Conservation (phyloP, 352 stramenopile species). For the Poterioochromonas sp. region DNA sequence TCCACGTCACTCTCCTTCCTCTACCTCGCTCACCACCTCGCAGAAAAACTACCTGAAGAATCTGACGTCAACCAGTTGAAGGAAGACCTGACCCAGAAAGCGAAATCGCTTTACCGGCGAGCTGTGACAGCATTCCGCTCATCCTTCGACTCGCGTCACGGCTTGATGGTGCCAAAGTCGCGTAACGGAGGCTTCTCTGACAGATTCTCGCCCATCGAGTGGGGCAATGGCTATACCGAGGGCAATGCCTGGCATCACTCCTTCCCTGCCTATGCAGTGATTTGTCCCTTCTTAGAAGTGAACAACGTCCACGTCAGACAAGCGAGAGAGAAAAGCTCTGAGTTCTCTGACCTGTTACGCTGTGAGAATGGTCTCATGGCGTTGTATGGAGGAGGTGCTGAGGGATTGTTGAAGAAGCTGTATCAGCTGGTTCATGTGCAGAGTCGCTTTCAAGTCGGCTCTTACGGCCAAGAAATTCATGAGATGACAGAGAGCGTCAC, state of each 20-base stretch:
- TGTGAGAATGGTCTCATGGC: neutral
- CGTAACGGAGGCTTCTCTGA: neutral
- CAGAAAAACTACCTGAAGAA: neutral
- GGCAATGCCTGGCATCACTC: constrained; percentile 39
- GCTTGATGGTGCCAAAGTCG: constrained; percentile 33
- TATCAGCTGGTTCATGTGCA: constrained; percentile 24
- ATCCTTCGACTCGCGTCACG: constrained; percentile 19
- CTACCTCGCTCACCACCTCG: neutral
- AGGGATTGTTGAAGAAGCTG: constrained; percentile 15
- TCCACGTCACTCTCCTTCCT: constrained; percentile 28
- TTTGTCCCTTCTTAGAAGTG: neutral
- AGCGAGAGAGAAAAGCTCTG: too few relatives aligned
- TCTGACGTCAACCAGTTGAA: neutral
- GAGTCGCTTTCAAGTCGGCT: constrained; percentile 25
- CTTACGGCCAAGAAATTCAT: constrained; percentile 28
- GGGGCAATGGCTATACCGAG: constrained; percentile 38
- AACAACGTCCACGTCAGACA: neutral
- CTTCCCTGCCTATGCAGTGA: constrained; percentile 36
- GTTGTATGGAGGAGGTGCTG: constrained; percentile 23
- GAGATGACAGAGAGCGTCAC: constrained; percentile 33
- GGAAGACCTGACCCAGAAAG: neutral
- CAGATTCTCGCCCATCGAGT: neutral
- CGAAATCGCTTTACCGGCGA: neutral
- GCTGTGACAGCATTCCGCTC: neutral
- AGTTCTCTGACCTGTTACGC: too few relatives aligned